Conservation (phyloP, 768 basidiomycete genomes). For the Tulasnella calospora region DNA sequence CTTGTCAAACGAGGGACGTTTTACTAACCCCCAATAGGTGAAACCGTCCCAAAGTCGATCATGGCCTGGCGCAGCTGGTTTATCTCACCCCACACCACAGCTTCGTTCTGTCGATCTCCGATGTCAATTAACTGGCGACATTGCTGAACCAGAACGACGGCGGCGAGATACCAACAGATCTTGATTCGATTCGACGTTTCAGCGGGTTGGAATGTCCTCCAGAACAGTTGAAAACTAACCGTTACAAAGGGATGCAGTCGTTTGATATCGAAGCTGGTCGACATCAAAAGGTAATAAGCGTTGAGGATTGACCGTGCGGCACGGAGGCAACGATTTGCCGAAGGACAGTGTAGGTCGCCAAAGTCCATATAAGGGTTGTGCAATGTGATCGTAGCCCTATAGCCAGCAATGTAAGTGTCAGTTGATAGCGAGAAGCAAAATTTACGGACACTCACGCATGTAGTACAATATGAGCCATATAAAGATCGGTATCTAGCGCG, state of each 20-base stretch:
- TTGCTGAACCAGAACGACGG: slow-evolving; percentile 77
- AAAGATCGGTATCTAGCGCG: slow-evolving; percentile 73
- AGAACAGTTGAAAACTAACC: slow-evolving; percentile 43
- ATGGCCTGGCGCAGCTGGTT: slow-evolving; percentile 76
- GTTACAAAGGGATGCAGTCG: slow-evolving; percentile 77
- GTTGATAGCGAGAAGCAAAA: slow-evolving; percentile 6
- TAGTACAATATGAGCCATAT: slow-evolving; percentile 80
- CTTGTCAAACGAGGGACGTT: not conserved
- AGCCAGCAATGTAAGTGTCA: slow-evolving; percentile 19
- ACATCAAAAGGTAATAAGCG: slow-evolving; percentile 72
- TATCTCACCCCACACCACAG: slow-evolving; percentile 81
- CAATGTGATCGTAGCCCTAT: slow-evolving; percentile 79
- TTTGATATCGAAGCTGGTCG: slow-evolving; percentile 75
- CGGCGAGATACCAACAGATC: slow-evolving; percentile 88
- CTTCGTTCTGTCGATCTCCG: slow-evolving; percentile 67
- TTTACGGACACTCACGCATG: slow-evolving; percentile 60
- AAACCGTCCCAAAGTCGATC: slow-evolving; percentile 72
- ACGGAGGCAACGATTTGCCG: slow-evolving; percentile 67
- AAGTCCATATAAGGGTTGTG: slow-evolving; percentile 82
- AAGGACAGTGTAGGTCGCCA: slow-evolving; percentile 56
- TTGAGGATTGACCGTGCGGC: slow-evolving; percentile 69
- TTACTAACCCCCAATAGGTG: slow-evolving; percentile 72
- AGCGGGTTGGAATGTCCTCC: slow-evolving; percentile 36
- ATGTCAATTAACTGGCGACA: slow-evolving; percentile 83
- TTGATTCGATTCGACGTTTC: not conserved